A percentile compares a stretch with the other conserved stretches of the same genome.
phyloP scores from a whole-genome alignment of 2,329 filamentous ascomycete species.

The Cladosporium velox region DNA sequence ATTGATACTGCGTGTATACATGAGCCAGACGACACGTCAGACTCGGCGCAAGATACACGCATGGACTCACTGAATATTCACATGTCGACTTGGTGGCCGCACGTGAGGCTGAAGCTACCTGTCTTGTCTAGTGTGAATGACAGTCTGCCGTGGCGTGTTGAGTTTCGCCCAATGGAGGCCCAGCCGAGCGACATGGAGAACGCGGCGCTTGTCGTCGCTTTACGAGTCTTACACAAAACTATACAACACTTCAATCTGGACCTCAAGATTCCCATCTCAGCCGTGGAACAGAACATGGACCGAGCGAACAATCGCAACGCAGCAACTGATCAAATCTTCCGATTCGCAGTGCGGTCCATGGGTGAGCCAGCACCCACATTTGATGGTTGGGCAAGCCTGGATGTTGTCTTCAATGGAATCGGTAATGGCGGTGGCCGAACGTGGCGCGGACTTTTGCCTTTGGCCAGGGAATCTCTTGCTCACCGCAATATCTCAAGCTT shows the following conservation, averaged over 20 bases:
- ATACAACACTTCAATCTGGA: neutral
- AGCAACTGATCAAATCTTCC: neutral
- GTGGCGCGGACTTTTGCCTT: neutral
- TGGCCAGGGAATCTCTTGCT: neutral
- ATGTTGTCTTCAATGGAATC: neutral
- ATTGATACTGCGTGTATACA: neutral
- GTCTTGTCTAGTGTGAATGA: neutral
- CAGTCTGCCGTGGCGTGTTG: neutral
- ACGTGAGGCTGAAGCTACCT: neutral
- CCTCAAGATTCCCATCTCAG: neutral
- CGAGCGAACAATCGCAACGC: neutral
- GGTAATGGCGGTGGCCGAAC: neutral
- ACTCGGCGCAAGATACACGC: neutral
- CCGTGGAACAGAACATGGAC: neutral
- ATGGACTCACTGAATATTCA: neutral
- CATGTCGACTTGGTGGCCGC: neutral
- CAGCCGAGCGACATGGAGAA: conserved; percentile 1
- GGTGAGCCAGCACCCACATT: neutral
- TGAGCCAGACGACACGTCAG: neutral
- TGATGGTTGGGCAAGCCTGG: conserved; percentile 1
- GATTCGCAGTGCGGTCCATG: neutral
- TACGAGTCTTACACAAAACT: neutral
- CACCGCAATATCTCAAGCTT: neutral
- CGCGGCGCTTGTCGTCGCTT: neutral
- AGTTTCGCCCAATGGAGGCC: neutral